Conservation (phyloP, 73 alveolate genomes). For the Stentor roeselii region DNA sequence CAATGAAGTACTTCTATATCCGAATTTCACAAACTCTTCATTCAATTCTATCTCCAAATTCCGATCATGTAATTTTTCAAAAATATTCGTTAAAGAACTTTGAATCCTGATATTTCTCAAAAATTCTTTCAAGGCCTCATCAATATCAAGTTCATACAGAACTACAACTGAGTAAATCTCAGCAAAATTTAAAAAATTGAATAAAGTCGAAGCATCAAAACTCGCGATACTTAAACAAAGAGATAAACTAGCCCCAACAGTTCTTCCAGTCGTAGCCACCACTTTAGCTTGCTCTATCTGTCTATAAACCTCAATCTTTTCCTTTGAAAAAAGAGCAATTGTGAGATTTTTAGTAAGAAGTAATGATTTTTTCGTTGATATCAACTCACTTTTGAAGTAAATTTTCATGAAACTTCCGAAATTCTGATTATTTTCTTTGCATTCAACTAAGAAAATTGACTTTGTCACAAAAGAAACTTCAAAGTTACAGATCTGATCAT, state of each 20-base stretch:
- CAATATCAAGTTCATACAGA: not conserved
- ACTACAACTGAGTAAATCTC: not conserved
- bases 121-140: not conserved
- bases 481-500: not conserved
- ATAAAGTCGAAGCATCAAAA: not conserved
- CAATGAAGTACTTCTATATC: not conserved
- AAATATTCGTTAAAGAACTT: not conserved
- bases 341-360: not conserved
- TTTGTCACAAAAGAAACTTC: not conserved
- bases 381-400: no score
- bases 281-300: not conserved
- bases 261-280: not conserved
- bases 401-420: not conserved
- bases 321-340: no score
- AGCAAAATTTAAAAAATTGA: not conserved
- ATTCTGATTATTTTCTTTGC: not conserved
- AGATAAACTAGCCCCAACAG: not conserved
- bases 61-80: no score
- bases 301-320: no score
- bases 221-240: not conserved
- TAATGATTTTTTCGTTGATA: not conserved
- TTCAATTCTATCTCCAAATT: not conserved
- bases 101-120: not conserved
- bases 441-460: not conserved
- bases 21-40: not conserved